Base-by-base conservation (phyloP, 257 asterid species). In the Capsicum chinense region DNA sequence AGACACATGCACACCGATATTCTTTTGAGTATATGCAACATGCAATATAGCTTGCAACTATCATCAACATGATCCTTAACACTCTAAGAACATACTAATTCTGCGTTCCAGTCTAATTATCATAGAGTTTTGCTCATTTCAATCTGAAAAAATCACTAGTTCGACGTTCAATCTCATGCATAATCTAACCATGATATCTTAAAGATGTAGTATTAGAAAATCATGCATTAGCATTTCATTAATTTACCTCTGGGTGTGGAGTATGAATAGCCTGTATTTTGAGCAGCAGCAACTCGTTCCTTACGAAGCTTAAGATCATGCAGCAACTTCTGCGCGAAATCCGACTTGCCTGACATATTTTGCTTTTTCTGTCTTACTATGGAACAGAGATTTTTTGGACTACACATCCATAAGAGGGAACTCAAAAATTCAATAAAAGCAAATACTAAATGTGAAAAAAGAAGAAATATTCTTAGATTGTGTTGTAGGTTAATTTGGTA, bases 241-340 rank as follows among this genome's bases (percentile, higher is more conserved):
- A 26, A 1, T 16, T 85, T 84, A 95, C 98, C 98, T 93, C 94
- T 89, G 47, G 91, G 76, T 48, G 68, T 79, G 6, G 93, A 91
- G 79, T 88, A 83, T 10, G 93, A 86, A 33, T 83, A 85, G 70
- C 90, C 78, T 7, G 97, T 87, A 83, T 42, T 88, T 76, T 91
- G 94, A 60, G 92, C 21, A 0, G 91, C 92, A 39, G 92, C 89
- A 90, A 95, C 88, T 84, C 87, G 83, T 84, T 94, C 97, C 89
- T 95, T 94, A 47, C 98, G 82, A 68, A 73, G 76, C 35, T 95
- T 94, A 58, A 95, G 98, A 90, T 95, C 99, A 8, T 85, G 80
- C 68, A 95, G 95, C 89, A 95, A 88, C 86, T 95, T 95, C 94
- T 95, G 97, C 0, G 98, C 98, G 63, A 95, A 92, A 86, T 94